Evolutionary conservation across 805 yeast species (phyloP).

Genomic region (Candida anglica): DNA sequence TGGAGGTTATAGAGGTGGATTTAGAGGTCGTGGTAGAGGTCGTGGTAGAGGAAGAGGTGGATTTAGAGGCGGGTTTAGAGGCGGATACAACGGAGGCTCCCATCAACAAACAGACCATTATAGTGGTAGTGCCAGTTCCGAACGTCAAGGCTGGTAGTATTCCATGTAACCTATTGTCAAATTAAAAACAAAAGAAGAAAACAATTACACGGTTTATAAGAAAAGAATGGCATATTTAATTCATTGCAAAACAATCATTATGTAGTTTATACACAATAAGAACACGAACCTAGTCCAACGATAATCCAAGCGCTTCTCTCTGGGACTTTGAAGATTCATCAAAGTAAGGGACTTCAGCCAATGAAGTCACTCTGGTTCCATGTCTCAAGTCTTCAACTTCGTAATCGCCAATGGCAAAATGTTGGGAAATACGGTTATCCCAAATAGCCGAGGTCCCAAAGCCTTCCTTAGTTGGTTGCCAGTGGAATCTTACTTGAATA

Average conservation of each 20-base stretch:
- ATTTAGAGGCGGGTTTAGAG: slow-evolving; percentile 43
- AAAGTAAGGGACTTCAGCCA: slow-evolving; percentile 52
- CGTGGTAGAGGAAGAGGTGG: slow-evolving; percentile 38
- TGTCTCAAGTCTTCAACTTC: slow-evolving; percentile 39
- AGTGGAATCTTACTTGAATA: slow-evolving; percentile 45
- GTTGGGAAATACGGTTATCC: slow-evolving; percentile 51
- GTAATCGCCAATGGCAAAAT: slow-evolving; percentile 46
- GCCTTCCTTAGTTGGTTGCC: slow-evolving; percentile 35
- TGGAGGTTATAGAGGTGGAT: slow-evolving; percentile 14
- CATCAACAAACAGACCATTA: slow-evolving; percentile 16
- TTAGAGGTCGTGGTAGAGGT: slow-evolving; percentile 16
- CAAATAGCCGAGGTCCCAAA: slow-evolving; percentile 46
- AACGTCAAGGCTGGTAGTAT: no score
- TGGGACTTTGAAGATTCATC: slow-evolving; percentile 49
- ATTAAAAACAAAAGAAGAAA: background rate
- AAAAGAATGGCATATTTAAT: background rate
- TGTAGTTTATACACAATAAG: background rate
- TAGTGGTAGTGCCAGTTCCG: no score
- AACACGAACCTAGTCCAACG: slow-evolving; percentile 1
- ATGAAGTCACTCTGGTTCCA: slow-evolving; percentile 46
- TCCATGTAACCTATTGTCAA: slow-evolving; percentile 13
- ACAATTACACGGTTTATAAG: background rate
- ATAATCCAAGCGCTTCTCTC: slow-evolving; percentile 45
- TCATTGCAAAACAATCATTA: no score
- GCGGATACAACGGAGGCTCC: slow-evolving; percentile 19